These are phyloP conservation scores for Pulveroboletus sp. DNA, from an alignment of 768 basidiomycete genomes.

Conservation along the genomic window DNA sequence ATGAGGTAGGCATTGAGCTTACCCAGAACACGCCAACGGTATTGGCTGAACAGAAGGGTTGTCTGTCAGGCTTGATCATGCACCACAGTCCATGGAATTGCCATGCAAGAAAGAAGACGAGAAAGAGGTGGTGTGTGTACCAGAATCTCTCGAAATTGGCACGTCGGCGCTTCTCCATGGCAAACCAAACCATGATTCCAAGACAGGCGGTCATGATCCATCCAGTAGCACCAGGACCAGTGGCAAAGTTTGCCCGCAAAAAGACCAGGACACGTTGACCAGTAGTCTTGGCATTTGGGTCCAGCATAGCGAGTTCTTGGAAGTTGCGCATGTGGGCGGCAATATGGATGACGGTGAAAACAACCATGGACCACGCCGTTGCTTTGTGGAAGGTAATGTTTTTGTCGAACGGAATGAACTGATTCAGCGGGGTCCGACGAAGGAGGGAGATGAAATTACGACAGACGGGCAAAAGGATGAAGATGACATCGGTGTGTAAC, in stretches of 20 bases:
- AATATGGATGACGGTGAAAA: constrained; percentile 71
- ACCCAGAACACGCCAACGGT: constrained; percentile 95
- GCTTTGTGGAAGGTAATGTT: constrained; percentile 89
- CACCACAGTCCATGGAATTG: constrained; percentile 97
- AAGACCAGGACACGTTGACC: constrained; percentile 63
- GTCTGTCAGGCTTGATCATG: constrained; percentile 88
- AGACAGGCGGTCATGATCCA: constrained; percentile 83
- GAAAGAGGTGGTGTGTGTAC: constrained; percentile 86
- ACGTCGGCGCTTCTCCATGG: constrained; percentile 72
- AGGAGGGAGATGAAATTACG: constrained; percentile 90
- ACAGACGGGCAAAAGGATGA: constrained; percentile 94
- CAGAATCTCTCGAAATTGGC: constrained; percentile 85
- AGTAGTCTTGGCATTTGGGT: constrained; percentile 48
- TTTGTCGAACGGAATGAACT: constrained; percentile 90
- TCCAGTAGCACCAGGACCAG: constrained; percentile 77
- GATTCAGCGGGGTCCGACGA: constrained; percentile 79
- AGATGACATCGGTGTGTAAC: constrained; percentile 85
- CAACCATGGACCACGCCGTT: constrained; percentile 86
- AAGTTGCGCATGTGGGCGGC: constrained; percentile 87
- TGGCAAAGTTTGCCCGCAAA: constrained; percentile 72
- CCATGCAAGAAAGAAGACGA: constrained; percentile 91
- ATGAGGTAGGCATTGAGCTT: constrained; percentile 22
- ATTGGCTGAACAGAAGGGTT: constrained; percentile 82
- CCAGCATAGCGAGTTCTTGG: constrained; percentile 53
- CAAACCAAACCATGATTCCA: constrained; percentile 78